phyloP scores from a whole-genome alignment of 2,329 filamentous ascomycete genomes.

The Hymenoscyphus occultus region DNA sequence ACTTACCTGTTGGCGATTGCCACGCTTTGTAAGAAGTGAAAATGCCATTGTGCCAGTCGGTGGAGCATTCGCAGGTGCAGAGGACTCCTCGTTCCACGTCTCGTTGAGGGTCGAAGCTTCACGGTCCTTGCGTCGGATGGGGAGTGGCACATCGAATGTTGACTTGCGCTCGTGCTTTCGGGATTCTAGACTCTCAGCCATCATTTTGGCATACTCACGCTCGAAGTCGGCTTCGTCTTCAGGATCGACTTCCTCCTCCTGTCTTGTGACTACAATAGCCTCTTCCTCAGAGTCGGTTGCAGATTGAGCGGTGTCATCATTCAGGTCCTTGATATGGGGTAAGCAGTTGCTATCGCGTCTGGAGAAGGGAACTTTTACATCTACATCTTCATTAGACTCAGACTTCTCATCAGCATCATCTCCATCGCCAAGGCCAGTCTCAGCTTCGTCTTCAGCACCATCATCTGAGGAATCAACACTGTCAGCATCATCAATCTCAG shows the following conservation, averaged over 20 bases:
- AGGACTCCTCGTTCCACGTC: slow-evolving; percentile 41
- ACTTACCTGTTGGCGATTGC: slow-evolving; percentile 85
- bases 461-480: slow-evolving; percentile 75
- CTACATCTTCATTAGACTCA: slow-evolving; percentile 51
- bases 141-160: slow-evolving; percentile 94
- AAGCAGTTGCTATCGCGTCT: neutral
- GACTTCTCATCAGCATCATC: slow-evolving; percentile 50
- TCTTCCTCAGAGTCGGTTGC: slow-evolving; percentile 74
- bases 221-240: slow-evolving; percentile 97
- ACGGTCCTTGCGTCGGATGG: slow-evolving; percentile 71
- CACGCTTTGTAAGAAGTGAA: slow-evolving; percentile 90
- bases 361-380: slow-evolving; percentile 41
- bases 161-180: slow-evolving; percentile 94
- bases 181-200: slow-evolving; percentile 94
- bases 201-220: slow-evolving; percentile 95
- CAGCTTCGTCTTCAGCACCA: slow-evolving; percentile 58
- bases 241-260: slow-evolving; percentile 86
- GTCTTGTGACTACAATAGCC: slow-evolving; percentile 84
- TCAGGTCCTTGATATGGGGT: slow-evolving; percentile 37
- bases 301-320: slow-evolving; percentile 50
- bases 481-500: slow-evolving; percentile 70
- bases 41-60: slow-evolving; percentile 81
- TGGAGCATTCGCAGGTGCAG: slow-evolving; percentile 34
- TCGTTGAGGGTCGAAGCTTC: slow-evolving; percentile 46
- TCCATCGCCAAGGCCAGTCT: slow-evolving; percentile 25